Evolutionary conservation across 768 basidiomycete species (phyloP).

Genomic region (Lanmaoa rubissima): DNA sequence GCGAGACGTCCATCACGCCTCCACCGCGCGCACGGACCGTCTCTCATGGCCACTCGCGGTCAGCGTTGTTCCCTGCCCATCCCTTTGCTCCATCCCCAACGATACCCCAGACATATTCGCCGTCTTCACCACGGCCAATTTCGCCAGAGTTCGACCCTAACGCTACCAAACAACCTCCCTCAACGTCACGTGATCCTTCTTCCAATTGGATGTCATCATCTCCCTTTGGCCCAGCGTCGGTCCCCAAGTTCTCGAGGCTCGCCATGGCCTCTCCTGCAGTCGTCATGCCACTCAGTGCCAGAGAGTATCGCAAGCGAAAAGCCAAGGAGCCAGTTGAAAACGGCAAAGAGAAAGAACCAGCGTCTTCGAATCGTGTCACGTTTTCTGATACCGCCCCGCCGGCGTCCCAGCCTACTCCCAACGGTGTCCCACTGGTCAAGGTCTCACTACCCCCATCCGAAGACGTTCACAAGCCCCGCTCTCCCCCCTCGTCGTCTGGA

Average conservation of each 20-base stretch:
- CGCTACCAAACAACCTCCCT: constrained; percentile 16
- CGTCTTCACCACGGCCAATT: constrained; percentile 2
- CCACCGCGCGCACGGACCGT: constrained; percentile 24
- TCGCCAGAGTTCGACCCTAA: background rate
- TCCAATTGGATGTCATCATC: constrained; percentile 29
- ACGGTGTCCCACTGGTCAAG: constrained; percentile 9
- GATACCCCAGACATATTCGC: constrained; percentile 21
- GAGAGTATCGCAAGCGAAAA: constrained; percentile 27
- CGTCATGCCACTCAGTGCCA: constrained; percentile 32
- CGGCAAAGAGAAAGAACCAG: constrained; percentile 5
- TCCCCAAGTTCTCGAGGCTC: constrained; percentile 32
- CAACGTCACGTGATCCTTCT: constrained; percentile 25
- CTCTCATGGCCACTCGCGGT: constrained; percentile 20
- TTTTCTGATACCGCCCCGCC: constrained; percentile 12
- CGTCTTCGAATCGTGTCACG: constrained; percentile 6
- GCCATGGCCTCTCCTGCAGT: constrained; percentile 28
- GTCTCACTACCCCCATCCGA: constrained; percentile 17
- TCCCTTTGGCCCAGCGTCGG: constrained; percentile 30
- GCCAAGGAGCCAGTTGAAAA: constrained; percentile 5
- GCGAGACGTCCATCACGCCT: constrained; percentile 3
- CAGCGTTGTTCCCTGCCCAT: constrained; percentile 10
- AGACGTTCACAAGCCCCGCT: background rate
- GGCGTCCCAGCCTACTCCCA: background rate
- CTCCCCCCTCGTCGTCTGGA: background rate
- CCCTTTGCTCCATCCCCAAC: constrained; percentile 1